Percentiles rank a stretch among this genome's conserved stretches.
Evolutionary conservation across 2,329 filamentous ascomycete genomes (phyloP).

Genomic region (Aschersonia sp.): DNA sequence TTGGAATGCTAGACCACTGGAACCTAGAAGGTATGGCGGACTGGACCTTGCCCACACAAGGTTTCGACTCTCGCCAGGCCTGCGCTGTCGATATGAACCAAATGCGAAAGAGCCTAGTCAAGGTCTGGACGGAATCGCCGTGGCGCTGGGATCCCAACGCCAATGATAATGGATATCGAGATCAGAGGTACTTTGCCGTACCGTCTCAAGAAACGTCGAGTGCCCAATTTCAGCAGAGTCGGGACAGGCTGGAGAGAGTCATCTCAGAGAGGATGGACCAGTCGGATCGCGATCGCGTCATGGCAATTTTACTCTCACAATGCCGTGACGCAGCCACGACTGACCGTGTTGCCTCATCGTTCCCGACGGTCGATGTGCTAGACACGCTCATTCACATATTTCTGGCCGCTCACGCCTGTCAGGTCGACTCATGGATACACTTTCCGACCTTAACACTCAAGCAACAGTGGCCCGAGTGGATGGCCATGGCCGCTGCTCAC

Average conservation of each 20-base stretch:
- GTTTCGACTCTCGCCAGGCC: slow-evolving; percentile 14
- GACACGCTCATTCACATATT: slow-evolving; percentile 49
- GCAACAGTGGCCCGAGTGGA: slow-evolving; percentile 40
- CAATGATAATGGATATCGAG: slow-evolving; percentile 27
- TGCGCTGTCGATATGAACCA: slow-evolving; percentile 26
- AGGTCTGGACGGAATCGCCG: slow-evolving; percentile 34
- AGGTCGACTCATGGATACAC: slow-evolving; percentile 47
- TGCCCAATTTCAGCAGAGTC: slow-evolving; percentile 22
- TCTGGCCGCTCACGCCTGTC: slow-evolving; percentile 38
- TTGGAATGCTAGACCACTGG: slow-evolving; percentile 34
- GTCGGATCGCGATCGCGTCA: slow-evolving; percentile 42
- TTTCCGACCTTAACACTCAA: slow-evolving; percentile 43
- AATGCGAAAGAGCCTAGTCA: slow-evolving; percentile 31
- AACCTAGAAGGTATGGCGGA: slow-evolving; percentile 23
- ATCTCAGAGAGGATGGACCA: slow-evolving; percentile 28
- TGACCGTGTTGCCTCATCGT: slow-evolving; percentile 41
- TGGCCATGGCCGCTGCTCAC: slow-evolving; percentile 44
- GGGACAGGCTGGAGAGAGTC: slow-evolving; percentile 22
- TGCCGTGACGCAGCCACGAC: slow-evolving; percentile 35
- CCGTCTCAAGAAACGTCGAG: slow-evolving; percentile 22
- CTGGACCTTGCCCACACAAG: slow-evolving; percentile 8
- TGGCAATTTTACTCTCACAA: slow-evolving; percentile 48
- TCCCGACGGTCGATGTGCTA: slow-evolving; percentile 44
- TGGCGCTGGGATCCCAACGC: slow-evolving; percentile 35
- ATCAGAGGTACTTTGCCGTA: slow-evolving; percentile 30